These are phyloP conservation scores for Pseudogymnoascus verrucosus DNA, from an alignment of 2,329 filamentous ascomycete genomes.

Conservation along the genomic window DNA sequence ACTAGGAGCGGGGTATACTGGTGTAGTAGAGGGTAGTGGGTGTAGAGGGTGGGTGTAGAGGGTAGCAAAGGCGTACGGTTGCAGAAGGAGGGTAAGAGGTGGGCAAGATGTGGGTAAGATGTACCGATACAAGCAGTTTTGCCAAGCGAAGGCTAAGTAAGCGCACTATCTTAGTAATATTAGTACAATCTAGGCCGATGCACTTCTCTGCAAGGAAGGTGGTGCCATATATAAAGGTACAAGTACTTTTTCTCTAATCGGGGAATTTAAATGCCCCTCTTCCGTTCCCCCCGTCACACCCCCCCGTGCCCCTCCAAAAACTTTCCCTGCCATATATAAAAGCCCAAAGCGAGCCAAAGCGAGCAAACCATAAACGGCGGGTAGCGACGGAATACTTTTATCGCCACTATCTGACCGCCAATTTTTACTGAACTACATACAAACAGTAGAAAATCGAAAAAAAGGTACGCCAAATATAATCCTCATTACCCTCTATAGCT, in stretches of 20 bases:
- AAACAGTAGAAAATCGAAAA: background rate
- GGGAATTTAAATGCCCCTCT: background rate
- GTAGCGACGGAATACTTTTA: slow-evolving; percentile 4
- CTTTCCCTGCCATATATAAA: background rate
- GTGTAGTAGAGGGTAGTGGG: no score
- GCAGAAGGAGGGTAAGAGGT: background rate
- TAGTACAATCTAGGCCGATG: background rate
- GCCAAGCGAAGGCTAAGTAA: background rate
- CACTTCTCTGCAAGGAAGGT: background rate
- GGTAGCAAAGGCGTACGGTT: background rate
- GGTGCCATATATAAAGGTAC: background rate
- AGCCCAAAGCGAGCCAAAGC: background rate
- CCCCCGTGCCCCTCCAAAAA: slow-evolving; percentile 3
- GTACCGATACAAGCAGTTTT: slow-evolving; percentile 1
- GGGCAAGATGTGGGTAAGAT: background rate
- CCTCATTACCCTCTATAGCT: background rate
- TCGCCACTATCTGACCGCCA: background rate
- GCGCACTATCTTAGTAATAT: background rate
- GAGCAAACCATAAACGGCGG: background rate
- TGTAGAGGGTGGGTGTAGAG: no score
- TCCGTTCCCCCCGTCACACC: background rate
- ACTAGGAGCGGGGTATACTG: background rate
- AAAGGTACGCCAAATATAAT: background rate
- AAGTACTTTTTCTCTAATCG: background rate
- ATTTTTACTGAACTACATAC: background rate